A percentile compares a stretch with the other conserved stretches of the same genome.
Conservation (phyloP, 352 stramenopile genomes). For the Aphanomyces astaci region DNA sequence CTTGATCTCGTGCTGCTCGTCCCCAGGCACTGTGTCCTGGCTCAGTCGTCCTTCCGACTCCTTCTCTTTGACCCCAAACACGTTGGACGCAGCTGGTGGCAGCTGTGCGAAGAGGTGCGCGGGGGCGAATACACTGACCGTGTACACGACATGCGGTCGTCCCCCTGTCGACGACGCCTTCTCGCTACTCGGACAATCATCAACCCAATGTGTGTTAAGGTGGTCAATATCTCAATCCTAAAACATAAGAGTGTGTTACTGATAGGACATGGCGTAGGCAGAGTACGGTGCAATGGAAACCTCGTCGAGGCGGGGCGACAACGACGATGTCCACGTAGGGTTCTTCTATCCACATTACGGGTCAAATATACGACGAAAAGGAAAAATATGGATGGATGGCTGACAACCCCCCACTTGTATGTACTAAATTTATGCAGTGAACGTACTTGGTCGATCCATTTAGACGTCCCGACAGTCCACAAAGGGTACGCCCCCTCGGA, state of each 20-base stretch:
- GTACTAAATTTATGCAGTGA: too few species aligned
- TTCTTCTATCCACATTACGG: too few species aligned
- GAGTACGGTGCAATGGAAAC: conserved; percentile 7
- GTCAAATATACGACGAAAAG: too few species aligned
- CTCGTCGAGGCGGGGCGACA: background rate
- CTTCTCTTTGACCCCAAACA: conserved; percentile 8
- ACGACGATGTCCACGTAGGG: too few species aligned
- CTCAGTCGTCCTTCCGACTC: background rate
- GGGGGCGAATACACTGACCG: conserved; percentile 4
- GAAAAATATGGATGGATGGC: too few species aligned
- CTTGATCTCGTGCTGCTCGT: background rate
- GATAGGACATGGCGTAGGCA: conserved; percentile 2
- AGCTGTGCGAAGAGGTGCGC: background rate
- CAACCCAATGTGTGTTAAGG: too few species aligned
- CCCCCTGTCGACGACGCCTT: background rate
- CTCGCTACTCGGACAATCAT: background rate
- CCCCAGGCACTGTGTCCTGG: background rate
- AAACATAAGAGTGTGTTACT: too few species aligned
- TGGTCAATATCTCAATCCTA: too few species aligned
- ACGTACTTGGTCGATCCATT: background rate
- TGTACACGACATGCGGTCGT: conserved; percentile 5
- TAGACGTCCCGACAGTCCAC: background rate
- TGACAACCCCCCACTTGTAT: too few species aligned
- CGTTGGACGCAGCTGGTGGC: background rate
- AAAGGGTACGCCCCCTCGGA: background rate